A percentile compares a stretch with the other conserved stretches of the same genome.
Conservation (phyloP, 176 grass and related monocot genomes). For the Avena eriantha region DNA sequence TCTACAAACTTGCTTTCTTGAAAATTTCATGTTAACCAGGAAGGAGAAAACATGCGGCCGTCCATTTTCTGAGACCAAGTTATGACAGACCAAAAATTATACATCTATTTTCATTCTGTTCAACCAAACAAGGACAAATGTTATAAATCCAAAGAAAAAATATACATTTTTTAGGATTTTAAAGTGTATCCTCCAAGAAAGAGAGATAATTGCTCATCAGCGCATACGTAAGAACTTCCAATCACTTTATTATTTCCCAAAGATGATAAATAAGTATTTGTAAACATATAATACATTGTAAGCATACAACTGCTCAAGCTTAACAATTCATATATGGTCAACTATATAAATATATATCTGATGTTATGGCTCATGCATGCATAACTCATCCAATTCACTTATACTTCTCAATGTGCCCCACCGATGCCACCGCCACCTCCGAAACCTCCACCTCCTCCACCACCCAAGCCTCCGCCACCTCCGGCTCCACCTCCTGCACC, state of each 20-base stretch:
- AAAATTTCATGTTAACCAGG: background rate
- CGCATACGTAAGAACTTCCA: background rate
- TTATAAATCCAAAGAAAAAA: background rate
- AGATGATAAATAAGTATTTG: conserved; percentile 39
- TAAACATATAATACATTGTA: conserved; percentile 1
- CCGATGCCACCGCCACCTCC: conserved; percentile 7
- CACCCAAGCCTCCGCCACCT: conserved; percentile 13
- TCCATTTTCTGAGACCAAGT: background rate
- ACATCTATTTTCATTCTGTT: background rate
- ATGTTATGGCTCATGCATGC: background rate
- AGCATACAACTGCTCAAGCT: background rate
- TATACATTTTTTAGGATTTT: background rate
- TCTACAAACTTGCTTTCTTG: background rate
- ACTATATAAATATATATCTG: background rate
- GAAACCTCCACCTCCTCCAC: conserved; percentile 8
- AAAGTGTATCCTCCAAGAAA: background rate
- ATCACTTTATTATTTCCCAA: conserved; percentile 21
- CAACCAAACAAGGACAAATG: too few relatives aligned
- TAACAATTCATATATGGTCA: background rate
- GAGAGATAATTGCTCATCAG: background rate
- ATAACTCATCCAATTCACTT: background rate
- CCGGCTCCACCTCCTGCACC: background rate
- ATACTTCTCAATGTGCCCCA: background rate
- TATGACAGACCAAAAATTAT: background rate
- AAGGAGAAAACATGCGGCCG: background rate